phyloP scores from a whole-genome alignment of 257 asterid species.

The Pogostemon cablin region DNA sequence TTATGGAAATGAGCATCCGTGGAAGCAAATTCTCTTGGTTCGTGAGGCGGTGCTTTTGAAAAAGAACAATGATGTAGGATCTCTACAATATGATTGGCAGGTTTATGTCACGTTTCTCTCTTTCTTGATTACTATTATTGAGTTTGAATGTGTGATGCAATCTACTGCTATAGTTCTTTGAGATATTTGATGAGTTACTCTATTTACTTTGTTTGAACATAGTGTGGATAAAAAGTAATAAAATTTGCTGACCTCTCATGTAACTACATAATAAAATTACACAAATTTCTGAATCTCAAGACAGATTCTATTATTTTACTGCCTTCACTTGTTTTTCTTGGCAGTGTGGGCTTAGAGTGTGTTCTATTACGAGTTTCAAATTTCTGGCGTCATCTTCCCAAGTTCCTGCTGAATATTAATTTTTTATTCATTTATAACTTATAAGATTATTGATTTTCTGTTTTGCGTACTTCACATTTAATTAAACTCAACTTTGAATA shows the following conservation, averaged over 20 bases:
- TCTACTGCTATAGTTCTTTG: not conserved
- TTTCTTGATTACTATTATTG: slow-evolving; percentile 6
- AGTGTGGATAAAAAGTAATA: not conserved
- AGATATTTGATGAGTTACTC: slow-evolving; percentile 15
- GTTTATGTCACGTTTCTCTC: slow-evolving; percentile 37
- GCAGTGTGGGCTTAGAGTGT: not conserved
- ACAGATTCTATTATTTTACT: not conserved
- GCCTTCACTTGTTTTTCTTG: not conserved
- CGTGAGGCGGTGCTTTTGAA: slow-evolving; percentile 59
- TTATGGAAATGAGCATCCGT: slow-evolving; percentile 51
- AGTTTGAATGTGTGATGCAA: slow-evolving; percentile 5
- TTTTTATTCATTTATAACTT: slow-evolving; percentile 8
- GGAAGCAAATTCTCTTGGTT: slow-evolving; percentile 73
- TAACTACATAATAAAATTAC: not conserved
- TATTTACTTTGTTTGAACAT: not conserved
- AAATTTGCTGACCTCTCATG: not conserved
- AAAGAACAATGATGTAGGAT: slow-evolving; percentile 46
- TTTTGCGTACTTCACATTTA: not conserved
- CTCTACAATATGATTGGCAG: slow-evolving; percentile 56
- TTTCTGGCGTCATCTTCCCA: not conserved
- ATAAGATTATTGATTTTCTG: not conserved
- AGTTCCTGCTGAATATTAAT: not conserved
- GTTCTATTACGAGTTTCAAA: not conserved
- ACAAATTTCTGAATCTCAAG: not conserved
- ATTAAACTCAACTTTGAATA: no score